A percentile compares a stretch with the other conserved stretches of the same genome.
Evolutionary conservation across 2,329 filamentous ascomycete genomes (phyloP).

Genomic region (Phaeosphaeriaceae sp.): DNA sequence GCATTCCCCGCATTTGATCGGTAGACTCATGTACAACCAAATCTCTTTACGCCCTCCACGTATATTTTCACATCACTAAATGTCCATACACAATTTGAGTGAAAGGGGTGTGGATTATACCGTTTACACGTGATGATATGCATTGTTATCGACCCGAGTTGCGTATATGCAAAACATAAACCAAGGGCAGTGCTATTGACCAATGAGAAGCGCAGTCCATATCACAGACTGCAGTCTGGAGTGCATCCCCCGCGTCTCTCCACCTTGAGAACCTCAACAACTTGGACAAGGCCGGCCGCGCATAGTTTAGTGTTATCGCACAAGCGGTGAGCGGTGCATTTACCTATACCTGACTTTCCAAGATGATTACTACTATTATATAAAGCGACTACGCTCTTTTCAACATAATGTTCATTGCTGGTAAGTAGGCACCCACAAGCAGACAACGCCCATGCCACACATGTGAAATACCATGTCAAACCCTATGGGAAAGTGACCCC

Average conservation of each 20-base stretch:
- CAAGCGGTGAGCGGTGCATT: slow-evolving; percentile 6
- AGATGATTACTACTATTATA: no score
- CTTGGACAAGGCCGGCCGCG: slow-evolving; percentile 1
- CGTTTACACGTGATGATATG: no score
- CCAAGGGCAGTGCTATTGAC: not conserved
- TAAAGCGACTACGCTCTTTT: not conserved
- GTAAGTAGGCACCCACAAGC: no score
- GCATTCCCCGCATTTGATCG: no score
- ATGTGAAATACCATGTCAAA: slow-evolving; percentile 9
- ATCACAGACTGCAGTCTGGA: slow-evolving; percentile 14
- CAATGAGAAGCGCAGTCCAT: slow-evolving; percentile 5
- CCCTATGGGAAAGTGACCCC: slow-evolving; percentile 13
- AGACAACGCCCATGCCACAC: no score
- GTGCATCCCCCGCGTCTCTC: slow-evolving; percentile 9
- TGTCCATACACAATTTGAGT: no score
- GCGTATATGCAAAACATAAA: slow-evolving; percentile 11
- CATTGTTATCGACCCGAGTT: slow-evolving; percentile 11
- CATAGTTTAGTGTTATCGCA: slow-evolving; percentile 8
- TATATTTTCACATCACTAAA: not conserved
- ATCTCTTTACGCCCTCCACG: not conserved
- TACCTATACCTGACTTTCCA: no score
- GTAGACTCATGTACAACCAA: not conserved
- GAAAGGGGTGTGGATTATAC: no score
- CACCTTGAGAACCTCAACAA: slow-evolving; percentile 3
- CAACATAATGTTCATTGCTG: no score